Percentiles rank a stretch among this genome's conserved stretches.
phyloP scores from a whole-genome alignment of 202 grass and related monocot genomes.

The Saccharum hybrid region DNA sequence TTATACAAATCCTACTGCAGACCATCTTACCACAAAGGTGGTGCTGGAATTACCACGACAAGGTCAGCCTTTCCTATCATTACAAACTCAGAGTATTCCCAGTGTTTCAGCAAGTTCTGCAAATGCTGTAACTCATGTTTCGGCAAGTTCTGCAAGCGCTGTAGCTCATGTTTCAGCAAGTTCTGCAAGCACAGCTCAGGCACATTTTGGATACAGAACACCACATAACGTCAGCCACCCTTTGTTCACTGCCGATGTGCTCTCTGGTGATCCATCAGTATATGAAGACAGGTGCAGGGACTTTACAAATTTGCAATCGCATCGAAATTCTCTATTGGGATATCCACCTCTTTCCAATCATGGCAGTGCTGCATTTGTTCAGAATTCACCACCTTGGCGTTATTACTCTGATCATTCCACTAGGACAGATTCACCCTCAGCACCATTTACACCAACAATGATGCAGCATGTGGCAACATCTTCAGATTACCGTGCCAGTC shows the following conservation, averaged over 20 bases:
- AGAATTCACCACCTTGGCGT: conserved; percentile 31
- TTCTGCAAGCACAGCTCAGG: conserved; percentile 36
- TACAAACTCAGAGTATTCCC: conserved; percentile 44
- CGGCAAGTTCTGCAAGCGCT: conserved; percentile 31
- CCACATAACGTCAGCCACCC: conserved; percentile 29
- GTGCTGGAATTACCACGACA: conserved; percentile 47
- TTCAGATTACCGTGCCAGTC: conserved; percentile 40
- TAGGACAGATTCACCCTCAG: conserved; percentile 11
- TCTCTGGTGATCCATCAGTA: conserved; percentile 34
- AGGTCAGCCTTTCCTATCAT: conserved; percentile 53
- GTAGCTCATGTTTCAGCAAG: conserved; percentile 28
- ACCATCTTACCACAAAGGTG: conserved; percentile 24
- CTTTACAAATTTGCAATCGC: conserved; percentile 5
- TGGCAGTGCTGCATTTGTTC: conserved; percentile 36
- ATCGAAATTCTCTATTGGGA: conserved; percentile 31
- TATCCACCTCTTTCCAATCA: conserved; percentile 42
- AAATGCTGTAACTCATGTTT: conserved; percentile 9
- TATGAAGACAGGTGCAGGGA: conserved; percentile 34
- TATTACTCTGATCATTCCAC: conserved; percentile 37
- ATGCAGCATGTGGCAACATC: conserved; percentile 21
- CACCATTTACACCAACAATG: conserved; percentile 33
- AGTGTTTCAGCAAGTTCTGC: conserved; percentile 37
- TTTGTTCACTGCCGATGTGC: conserved; percentile 28
- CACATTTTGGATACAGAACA: conserved; percentile 45
- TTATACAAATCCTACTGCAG: conserved; percentile 31